phyloP scores from a whole-genome alignment of 2,329 filamentous ascomycete genomes.

The Clarireedia paspali region DNA sequence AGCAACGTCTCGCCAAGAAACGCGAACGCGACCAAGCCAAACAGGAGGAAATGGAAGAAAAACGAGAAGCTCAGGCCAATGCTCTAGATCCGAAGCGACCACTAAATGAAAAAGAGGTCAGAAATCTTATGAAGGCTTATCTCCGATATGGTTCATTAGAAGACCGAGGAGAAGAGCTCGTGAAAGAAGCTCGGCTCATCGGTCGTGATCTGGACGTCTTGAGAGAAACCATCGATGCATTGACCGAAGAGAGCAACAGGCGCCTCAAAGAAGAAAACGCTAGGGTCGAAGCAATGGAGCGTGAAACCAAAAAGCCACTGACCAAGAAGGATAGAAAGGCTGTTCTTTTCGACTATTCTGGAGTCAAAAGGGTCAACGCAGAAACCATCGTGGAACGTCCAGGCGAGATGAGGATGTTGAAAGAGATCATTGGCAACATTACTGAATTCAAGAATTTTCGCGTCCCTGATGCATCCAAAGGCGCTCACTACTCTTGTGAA shows the following conservation, averaged over 20 bases:
- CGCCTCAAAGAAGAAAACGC: slow-evolving; percentile 68
- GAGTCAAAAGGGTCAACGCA: slow-evolving; percentile 90
- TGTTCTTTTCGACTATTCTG: slow-evolving; percentile 87
- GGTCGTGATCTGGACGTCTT: slow-evolving; percentile 80
- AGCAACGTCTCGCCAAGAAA: slow-evolving; percentile 58
- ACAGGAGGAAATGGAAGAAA: slow-evolving; percentile 57
- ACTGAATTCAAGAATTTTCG: slow-evolving; percentile 74
- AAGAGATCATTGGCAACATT: slow-evolving; percentile 58
- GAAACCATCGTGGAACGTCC: slow-evolving; percentile 91
- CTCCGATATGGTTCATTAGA: slow-evolving; percentile 87
- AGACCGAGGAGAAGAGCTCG: slow-evolving; percentile 78
- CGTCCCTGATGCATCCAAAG: slow-evolving; percentile 84
- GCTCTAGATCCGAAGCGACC: slow-evolving; percentile 81
- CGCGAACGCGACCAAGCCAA: slow-evolving; percentile 57
- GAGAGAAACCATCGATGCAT: slow-evolving; percentile 59
- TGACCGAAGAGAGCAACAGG: slow-evolving; percentile 60
- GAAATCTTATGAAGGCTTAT: slow-evolving; percentile 84
- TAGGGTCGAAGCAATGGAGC: slow-evolving; percentile 56
- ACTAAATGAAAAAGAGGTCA: slow-evolving; percentile 84
- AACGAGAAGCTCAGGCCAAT: slow-evolving; percentile 65
- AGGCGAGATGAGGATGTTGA: slow-evolving; percentile 77
- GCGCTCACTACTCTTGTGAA: slow-evolving; percentile 80
- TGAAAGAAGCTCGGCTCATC: slow-evolving; percentile 75
- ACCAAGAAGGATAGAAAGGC: slow-evolving; percentile 98
- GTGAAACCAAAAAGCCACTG: slow-evolving; percentile 64